phyloP scores from a whole-genome alignment of 345 rosid genomes.

The Lagerstroemia speciosa region DNA sequence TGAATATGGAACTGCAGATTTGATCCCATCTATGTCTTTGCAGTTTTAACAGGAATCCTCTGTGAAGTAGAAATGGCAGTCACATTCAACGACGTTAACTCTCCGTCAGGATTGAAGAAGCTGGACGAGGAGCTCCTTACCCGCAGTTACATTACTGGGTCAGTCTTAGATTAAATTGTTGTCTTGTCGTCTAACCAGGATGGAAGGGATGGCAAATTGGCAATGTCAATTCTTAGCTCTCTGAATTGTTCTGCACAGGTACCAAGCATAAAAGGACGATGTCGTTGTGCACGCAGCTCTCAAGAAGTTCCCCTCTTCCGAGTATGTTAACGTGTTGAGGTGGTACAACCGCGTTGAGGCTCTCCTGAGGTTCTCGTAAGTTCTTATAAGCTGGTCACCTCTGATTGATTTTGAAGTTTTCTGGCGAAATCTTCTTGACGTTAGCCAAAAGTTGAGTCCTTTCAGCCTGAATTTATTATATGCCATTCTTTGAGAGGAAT shows the following conservation, averaged over 20 bases:
- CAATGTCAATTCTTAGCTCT: background rate
- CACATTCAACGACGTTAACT: conserved; percentile 38
- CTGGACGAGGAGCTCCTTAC: conserved; percentile 74
- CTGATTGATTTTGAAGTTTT: background rate
- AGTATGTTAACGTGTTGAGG: conserved; percentile 54
- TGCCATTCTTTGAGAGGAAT: background rate
- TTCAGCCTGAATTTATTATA: background rate
- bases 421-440: background rate
- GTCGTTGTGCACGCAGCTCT: conserved; percentile 49
- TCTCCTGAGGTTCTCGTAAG: conserved; percentile 80
- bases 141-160: conserved; percentile 86
- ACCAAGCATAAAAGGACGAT: conserved; percentile 95
- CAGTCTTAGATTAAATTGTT: conserved; percentile 3
- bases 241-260: conserved; percentile 22
- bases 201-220: conserved; percentile 8
- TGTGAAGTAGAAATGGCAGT: conserved; percentile 38
- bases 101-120: conserved; percentile 67
- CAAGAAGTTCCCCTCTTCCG: conserved; percentile 47
- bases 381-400: background rate
- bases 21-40: background rate
- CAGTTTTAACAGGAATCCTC: background rate
- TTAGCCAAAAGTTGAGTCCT: background rate
- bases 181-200: conserved; percentile 16
- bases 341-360: conserved; percentile 88
- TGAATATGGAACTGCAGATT: too few species aligned